Conservation (phyloP, 2,329 filamentous ascomycete genomes). For the Grosmannia penicillata region DNA sequence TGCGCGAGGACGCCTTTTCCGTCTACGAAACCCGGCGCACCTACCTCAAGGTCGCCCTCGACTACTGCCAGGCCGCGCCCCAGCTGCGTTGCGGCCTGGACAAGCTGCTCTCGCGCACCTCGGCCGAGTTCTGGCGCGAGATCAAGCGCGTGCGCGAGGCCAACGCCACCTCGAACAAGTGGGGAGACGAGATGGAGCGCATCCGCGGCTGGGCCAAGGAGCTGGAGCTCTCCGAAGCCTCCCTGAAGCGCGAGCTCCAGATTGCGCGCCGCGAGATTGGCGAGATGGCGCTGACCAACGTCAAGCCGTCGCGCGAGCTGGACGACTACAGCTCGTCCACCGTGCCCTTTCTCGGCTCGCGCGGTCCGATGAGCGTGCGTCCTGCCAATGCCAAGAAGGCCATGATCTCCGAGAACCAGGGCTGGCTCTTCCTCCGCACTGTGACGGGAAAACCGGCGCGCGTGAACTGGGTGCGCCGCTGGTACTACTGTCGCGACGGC, state of each 20-base stretch:
- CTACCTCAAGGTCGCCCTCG: slow-evolving; percentile 84
- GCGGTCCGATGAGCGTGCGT: slow-evolving; percentile 44
- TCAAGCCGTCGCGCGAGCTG: slow-evolving; percentile 76
- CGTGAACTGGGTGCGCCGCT: slow-evolving; percentile 78
- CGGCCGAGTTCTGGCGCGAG: slow-evolving; percentile 78
- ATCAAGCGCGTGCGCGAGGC: slow-evolving; percentile 59
- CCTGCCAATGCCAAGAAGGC: slow-evolving; percentile 19
- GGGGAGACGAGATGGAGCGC: slow-evolving; percentile 72
- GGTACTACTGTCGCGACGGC: slow-evolving; percentile 92
- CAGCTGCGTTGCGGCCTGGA: slow-evolving; percentile 76
- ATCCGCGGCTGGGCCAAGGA: slow-evolving; percentile 87
- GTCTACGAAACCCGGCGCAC: slow-evolving; percentile 83
- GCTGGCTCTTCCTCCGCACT: slow-evolving; percentile 78
- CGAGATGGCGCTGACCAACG: slow-evolving; percentile 53
- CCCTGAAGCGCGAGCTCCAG: slow-evolving; percentile 71
- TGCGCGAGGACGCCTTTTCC: slow-evolving; percentile 91
- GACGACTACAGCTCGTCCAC: slow-evolving; percentile 87
- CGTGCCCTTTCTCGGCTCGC: slow-evolving; percentile 69
- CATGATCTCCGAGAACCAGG: slow-evolving; percentile 67
- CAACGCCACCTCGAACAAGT: slow-evolving; percentile 48
- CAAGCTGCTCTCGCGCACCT: slow-evolving; percentile 70
- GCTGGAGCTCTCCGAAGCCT: slow-evolving; percentile 77
- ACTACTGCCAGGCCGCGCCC: slow-evolving; percentile 79
- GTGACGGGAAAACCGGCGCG: slow-evolving; percentile 77
- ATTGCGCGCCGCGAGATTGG: slow-evolving; percentile 69